Base-by-base conservation (phyloP, 2,329 filamentous ascomycete species). In the Cladosporium velox region DNA sequence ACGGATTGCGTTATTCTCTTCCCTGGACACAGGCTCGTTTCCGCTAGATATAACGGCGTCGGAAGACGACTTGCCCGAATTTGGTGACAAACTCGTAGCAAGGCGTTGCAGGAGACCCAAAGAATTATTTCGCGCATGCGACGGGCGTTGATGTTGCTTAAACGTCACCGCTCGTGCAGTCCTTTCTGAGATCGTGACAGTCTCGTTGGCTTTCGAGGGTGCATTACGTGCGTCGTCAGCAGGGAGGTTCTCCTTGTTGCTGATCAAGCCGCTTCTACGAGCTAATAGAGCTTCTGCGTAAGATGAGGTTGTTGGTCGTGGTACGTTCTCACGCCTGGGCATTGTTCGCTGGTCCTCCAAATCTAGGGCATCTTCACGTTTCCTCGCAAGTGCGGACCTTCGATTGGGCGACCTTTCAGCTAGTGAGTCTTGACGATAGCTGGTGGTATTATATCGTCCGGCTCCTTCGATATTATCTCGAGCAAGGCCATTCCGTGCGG, bases 31-130 rank as follows among this genome's bases (percentile, higher is more conserved):
- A 18, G 35, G 24, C 30, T 44, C 32, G n/a, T 54, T 24, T 35
- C 28, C 49, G 52, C 30, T 47, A 28, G 44, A 24, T 1, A 15
- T n/a, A 18, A 49, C 30, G 38, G 64, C 57, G 10, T 65, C 64
- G 15, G 57, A 60, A 8, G 44, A 55, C 6, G 55, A n/a, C 38
- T 75, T 76, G 26, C 70, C 75, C 38, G 81, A 80, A 67, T 79
- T 83, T 4, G 82, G 82, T 35, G 81, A 84, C 54, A 72, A 69
- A 65, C 80, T 83, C 7, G 81, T 75, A 1, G 82, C 80, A 11
- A 85, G 74, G 65, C 78, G 77, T 68, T 79, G 77, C 57, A 85
- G 73, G 26, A 84, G 72, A 67, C 80, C 77, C 67, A 81, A 76
- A 6, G 82, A 83, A 70, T 83, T 82, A 51, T 78, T 75, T 44